Base-by-base conservation (phyloP, 306 rosid genomes). In the Begonia loranthoides region DNA sequence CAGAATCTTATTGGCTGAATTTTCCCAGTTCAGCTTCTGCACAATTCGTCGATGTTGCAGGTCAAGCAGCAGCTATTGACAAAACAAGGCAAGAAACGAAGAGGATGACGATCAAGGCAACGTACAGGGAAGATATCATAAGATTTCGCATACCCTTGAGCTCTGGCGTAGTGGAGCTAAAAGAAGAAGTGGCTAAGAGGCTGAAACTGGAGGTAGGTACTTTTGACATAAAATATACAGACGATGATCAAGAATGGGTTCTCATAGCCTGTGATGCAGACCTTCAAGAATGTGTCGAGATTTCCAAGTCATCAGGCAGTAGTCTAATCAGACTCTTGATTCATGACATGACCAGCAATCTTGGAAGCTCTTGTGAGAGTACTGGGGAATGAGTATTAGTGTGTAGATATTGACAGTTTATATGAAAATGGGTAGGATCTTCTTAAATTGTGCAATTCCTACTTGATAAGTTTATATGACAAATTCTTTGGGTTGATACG, bases 161-260 rank as follows among this genome's bases (percentile, higher is more conserved):
- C 49, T 79, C 75, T 9, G 58, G 69, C 50, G 59, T 70, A 46
- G 66, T 67, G 66, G 79, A 72, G 50, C 57, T 79, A 51, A 75
- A 57, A 60, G 83, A 79, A 15, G 84, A 74, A 72, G 80, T 76
- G 58, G 78, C 77, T 38, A 81, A 79, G 38, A 79, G 87, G 54
- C 69, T 86, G 69, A 86, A 67, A 73, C 45, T 86, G 53, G 85
- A 81, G 63, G 63, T 64, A 53, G 83, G 84, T 14, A 74, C 76
- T 17, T 81, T 79, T 59, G 81, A 81, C 56, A 70, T 85, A 55
- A 80, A 83, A 76, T 80, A 78, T 67, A 56, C 80, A 65, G 94
- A 80, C 50, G 92, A 81, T 61, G 93, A 79, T 71, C 75, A 70
- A 8, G 95, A 81, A 53, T 79, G 83, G 93, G 87, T 81, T 62